Evolutionary conservation across 257 asterid genomes (phyloP).

Genomic region (Lithospermum erythrorhizon): DNA sequence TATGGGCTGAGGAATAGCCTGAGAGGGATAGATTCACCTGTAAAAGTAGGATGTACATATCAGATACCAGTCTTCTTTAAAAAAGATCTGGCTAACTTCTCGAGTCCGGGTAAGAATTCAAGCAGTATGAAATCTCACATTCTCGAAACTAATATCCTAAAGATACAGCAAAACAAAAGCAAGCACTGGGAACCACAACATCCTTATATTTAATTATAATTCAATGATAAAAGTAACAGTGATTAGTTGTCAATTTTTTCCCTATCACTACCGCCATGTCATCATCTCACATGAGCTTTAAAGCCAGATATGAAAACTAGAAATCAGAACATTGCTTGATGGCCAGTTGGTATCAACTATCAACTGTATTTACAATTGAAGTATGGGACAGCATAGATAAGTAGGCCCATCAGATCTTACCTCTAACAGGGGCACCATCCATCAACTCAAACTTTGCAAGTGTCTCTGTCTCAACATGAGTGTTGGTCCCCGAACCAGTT

Average conservation of each 20-base stretch:
- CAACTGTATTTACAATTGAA: background rate
- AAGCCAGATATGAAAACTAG: background rate
- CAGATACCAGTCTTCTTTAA: constrained; percentile 1
- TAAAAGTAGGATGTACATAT: constrained; percentile 10
- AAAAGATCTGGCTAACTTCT: too few species aligned
- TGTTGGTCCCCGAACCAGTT: constrained; percentile 88
- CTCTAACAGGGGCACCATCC: constrained; percentile 99
- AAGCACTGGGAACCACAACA: background rate
- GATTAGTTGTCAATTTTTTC: background rate
- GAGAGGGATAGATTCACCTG: constrained; percentile 97
- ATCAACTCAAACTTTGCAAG: constrained; percentile 95
- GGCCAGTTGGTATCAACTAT: background rate
- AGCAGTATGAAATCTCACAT: background rate
- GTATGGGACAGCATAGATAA: background rate
- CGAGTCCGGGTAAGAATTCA: too few species aligned
- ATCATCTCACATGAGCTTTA: background rate
- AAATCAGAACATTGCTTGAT: background rate
- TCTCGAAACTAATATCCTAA: background rate
- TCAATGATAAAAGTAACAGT: background rate
- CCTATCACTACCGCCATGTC: background rate
- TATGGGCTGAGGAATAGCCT: constrained; percentile 95
- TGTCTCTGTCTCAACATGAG: constrained; percentile 97
- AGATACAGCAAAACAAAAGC: background rate
- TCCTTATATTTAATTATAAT: too few species aligned
- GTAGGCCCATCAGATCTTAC: constrained; percentile 20